Evolutionary conservation across 2,329 filamentous ascomycete species (phyloP).

Genomic region (Cryphonectria nitschkei): DNA sequence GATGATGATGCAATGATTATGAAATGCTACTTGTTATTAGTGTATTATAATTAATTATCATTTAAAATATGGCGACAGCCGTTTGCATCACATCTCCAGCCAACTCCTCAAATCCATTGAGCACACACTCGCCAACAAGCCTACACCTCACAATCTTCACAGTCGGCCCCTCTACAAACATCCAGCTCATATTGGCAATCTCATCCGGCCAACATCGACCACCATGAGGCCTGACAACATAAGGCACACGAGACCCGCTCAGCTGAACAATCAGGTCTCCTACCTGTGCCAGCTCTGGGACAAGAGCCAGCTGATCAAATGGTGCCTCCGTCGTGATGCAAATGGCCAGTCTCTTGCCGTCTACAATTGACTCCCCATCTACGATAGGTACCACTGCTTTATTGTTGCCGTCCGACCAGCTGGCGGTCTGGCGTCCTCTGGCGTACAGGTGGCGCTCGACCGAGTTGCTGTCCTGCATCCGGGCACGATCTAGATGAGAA

Average conservation of each 20-base stretch:
- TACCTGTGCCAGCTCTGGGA: not conserved
- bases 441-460: constrained; percentile 4
- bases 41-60: not conserved
- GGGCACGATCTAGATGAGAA: constrained; percentile 4
- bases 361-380: constrained; percentile 8
- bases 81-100: not conserved
- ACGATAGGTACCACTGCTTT: not conserved
- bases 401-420: constrained; percentile 4
- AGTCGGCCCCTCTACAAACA: not conserved
- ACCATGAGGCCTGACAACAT: constrained; percentile 7
- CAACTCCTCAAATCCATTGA: constrained; percentile 6
- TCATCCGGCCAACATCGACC: not conserved
- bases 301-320: not conserved
- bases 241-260: constrained; percentile 11
- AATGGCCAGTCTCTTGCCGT: not conserved
- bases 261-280: constrained; percentile 14
- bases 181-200: not conserved
- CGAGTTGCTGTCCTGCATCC: not conserved
- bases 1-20: not conserved
- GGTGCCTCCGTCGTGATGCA: not conserved
- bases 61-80: not conserved
- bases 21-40: not conserved
- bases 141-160: not conserved
- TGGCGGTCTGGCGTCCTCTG: constrained; percentile 2
- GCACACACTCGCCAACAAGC: constrained; percentile 14